Evolutionary conservation across 108 stramenopile species (phyloP).

Genomic region (Skeletonema costatum): DNA sequence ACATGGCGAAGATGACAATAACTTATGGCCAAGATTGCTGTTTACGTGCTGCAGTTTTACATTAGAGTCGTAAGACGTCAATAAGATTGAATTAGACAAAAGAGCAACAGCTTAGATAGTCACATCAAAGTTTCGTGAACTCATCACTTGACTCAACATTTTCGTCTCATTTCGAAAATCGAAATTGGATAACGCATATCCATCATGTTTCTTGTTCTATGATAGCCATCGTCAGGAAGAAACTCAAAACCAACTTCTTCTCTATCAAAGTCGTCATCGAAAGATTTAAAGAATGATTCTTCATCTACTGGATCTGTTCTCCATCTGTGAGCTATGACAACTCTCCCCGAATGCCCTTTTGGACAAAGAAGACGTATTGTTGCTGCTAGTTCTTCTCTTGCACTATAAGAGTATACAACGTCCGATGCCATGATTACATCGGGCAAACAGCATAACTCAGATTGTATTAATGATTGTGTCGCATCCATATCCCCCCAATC

Average conservation of each 20-base stretch:
- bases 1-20: background rate
- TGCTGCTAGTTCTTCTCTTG: conserved; percentile 14
- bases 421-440: conserved; percentile 30
- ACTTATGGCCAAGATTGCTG: no score
- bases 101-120: background rate
- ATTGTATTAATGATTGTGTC: conserved; percentile 1
- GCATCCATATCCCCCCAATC: conserved; percentile 22
- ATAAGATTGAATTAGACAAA: background rate
- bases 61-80: no score
- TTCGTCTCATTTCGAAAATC: conserved; percentile 22
- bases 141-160: background rate
- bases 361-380: conserved; percentile 21
- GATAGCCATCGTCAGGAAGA: conserved; percentile 19
- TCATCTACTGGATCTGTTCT: conserved; percentile 13
- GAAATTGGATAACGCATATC: conserved; percentile 21
- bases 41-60: no score
- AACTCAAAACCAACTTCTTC: conserved; percentile 20
- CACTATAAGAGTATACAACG: conserved; percentile 29
- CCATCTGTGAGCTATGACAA: conserved; percentile 30
- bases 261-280: conserved; percentile 20
- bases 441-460: conserved; percentile 9
- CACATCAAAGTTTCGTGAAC: no score
- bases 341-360: conserved; percentile 6
- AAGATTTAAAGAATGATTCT: conserved; percentile 14
- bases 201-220: conserved; percentile 15